Percentiles rank a stretch among this genome's conserved stretches.
Evolutionary conservation across 345 rosid species (phyloP).

Genomic region (Pistacia atlantica): DNA sequence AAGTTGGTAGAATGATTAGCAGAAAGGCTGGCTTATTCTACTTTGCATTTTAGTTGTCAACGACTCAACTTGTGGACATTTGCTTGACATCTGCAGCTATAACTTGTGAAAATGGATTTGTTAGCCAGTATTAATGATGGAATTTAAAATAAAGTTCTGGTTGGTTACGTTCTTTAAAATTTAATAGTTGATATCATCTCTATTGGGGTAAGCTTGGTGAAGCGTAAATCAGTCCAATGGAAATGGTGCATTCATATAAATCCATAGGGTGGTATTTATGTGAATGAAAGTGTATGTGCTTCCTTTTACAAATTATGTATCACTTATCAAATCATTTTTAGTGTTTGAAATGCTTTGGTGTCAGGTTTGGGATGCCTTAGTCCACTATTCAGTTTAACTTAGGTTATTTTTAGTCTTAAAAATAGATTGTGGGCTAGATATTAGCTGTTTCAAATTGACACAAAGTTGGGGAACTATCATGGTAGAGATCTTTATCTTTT

Average conservation of each 20-base stretch:
- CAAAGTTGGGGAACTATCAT: not conserved
- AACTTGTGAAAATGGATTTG: not conserved
- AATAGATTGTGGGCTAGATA: not conserved
- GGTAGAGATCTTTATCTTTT: not conserved
- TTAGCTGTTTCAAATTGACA: not conserved
- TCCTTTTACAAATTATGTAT: too few relatives aligned
- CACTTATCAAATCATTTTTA: too few relatives aligned
- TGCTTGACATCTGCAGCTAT: not conserved
- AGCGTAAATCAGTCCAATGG: not conserved
- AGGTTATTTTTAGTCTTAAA: not conserved
- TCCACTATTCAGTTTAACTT: not conserved
- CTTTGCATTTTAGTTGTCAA: too few relatives aligned
- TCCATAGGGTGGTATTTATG: not conserved
- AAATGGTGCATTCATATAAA: not conserved
- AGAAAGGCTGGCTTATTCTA: not conserved
- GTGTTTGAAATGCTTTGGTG: not conserved
- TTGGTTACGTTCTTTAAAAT: not conserved
- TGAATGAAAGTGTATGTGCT: too few relatives aligned
- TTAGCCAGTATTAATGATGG: not conserved
- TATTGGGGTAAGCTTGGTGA: not conserved
- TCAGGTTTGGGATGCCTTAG: not conserved
- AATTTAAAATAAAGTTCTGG: too few relatives aligned
- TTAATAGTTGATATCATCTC: not conserved
- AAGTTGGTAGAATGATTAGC: not conserved
- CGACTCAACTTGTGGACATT: too few relatives aligned